Conservation (phyloP, 1,284 basidiomycete species). For the Neolentinus lepideus region DNA sequence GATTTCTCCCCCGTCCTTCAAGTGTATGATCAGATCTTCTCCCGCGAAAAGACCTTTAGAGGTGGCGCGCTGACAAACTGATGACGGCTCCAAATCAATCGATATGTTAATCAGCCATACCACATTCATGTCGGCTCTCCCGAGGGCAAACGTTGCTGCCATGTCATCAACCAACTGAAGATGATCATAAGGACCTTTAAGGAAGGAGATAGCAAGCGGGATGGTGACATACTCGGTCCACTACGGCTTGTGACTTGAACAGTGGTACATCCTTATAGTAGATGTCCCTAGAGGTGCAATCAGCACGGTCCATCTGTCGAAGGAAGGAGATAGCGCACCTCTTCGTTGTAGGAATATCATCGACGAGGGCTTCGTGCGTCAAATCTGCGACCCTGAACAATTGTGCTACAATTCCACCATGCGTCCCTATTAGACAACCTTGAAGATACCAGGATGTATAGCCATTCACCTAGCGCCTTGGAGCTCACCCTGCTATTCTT, state of each 20-base stretch:
- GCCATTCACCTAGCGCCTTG: conserved; percentile 39
- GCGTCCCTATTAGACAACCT: not conserved
- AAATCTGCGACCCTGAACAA: conserved; percentile 54
- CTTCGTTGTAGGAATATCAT: conserved; percentile 57
- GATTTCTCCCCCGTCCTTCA: conserved; percentile 49
- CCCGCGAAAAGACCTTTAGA: conserved; percentile 84
- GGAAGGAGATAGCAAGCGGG: not conserved
- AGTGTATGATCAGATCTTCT: conserved; percentile 47
- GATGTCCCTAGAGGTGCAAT: conserved; percentile 57
- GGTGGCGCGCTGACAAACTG: conserved; percentile 60
- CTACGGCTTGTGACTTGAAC: conserved; percentile 67
- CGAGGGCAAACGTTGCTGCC: conserved; percentile 71
- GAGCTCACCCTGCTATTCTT: conserved; percentile 39
- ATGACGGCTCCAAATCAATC: no score
- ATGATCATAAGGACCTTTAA: not conserved
- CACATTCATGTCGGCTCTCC: conserved; percentile 73
- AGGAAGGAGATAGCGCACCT: conserved; percentile 32
- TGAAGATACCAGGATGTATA: conserved; percentile 12
- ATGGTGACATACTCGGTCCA: conserved; percentile 56
- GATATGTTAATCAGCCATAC: conserved; percentile 29
- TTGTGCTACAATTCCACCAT: conserved; percentile 44
- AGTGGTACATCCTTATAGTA: conserved; percentile 79
- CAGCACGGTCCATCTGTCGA: not conserved
- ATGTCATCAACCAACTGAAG: conserved; percentile 81
- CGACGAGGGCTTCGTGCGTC: conserved; percentile 55